Percentiles rank a stretch among this genome's conserved stretches.
These are phyloP conservation scores for Neocallimastix lanati DNA, from an alignment of 192 early-diverging fungal genomes.

Conservation along the genomic window DNA sequence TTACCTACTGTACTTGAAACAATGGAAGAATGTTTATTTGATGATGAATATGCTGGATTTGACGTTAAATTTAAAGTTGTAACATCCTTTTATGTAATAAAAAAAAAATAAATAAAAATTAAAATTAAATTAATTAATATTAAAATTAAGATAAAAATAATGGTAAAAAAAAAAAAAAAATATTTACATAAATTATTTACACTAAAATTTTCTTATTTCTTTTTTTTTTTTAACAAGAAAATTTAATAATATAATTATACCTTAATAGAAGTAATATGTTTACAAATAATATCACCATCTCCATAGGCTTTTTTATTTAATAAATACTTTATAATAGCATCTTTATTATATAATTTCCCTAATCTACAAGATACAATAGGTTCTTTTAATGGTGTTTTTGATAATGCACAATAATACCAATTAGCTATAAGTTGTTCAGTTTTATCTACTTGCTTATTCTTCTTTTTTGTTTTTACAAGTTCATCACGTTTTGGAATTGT, in stretches of 20 bases:
- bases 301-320: slow-evolving; percentile 52
- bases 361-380: slow-evolving; percentile 53
- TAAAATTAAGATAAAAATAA: neutral
- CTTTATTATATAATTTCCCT: slow-evolving; percentile 73
- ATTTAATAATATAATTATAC: no score
- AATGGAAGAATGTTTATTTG: slow-evolving; percentile 4
- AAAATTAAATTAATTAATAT: no score
- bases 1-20: slow-evolving; percentile 10
- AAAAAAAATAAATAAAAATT: neutral
- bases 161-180: no score
- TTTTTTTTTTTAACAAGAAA: no score
- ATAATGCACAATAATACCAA: slow-evolving; percentile 64
- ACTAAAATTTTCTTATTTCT: no score
- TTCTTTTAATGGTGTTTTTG: slow-evolving; percentile 41
- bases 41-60: slow-evolving; percentile 33
- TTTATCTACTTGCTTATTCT: slow-evolving; percentile 21
- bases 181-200: no score
- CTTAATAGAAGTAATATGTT: slow-evolving; percentile 50
- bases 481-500: slow-evolving; percentile 74
- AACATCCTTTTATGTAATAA: slow-evolving; percentile 28
- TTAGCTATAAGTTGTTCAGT: slow-evolving; percentile 19
- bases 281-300: slow-evolving; percentile 55
- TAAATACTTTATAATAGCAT: slow-evolving; percentile 53
- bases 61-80: slow-evolving; percentile 40
- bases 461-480: slow-evolving; percentile 64